Evolutionary conservation across 2,329 filamentous ascomycete species (phyloP), one percentile per base, ranked within the genome.

Genomic region (Cladosporium sp.): DNA sequence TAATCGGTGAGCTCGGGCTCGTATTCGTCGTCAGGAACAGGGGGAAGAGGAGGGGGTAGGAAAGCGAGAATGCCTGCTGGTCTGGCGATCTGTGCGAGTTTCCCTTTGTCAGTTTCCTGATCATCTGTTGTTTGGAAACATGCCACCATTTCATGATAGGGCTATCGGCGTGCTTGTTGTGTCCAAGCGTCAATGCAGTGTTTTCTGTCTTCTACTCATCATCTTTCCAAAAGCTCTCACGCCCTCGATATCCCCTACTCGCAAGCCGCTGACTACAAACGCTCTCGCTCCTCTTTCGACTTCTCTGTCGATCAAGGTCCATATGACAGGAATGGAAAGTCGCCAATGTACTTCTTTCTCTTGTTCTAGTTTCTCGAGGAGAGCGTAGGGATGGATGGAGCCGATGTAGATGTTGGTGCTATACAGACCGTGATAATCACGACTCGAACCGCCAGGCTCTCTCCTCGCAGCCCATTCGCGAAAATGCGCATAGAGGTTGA

Each of bases 271-370:
- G 3, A 55, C 52, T 4, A 55, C 22, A 15, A 55, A 17, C 2
- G n/a, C 6, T 20, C 52, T 37, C 40, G n/a, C 5, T 24, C 52
- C 52, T 9, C 36, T 47, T 32, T 36, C 20, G 13, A 47, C 52
- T n/a, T 37, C 40, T 6, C 15, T 13, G 3, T 45, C 52, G 8
- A 55, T 55, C 4, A 55, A 24, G n/a, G 34, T 15, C 34, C 24
- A 8, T 9, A 55, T 28, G 0, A 55, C 32, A 2, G 52, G 52
- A 13, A 47, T 15, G 4, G 19, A 9, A 4, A 55, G 28, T 1
- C 39, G 28, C 52, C 52, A 55, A 15, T 45, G 40, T 40, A 55
- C 52, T 15, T 47, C 52, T 9, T 24, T 37, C 40, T 47, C 40
- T 15, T 19, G 20, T 3, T 35, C 32, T 10, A 55, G 40, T 19